Percentiles rank a stretch among this genome's conserved stretches.
phyloP scores from a whole-genome alignment of 495 filamentous ascomycete species.

The Penicillium bovifimosum region DNA sequence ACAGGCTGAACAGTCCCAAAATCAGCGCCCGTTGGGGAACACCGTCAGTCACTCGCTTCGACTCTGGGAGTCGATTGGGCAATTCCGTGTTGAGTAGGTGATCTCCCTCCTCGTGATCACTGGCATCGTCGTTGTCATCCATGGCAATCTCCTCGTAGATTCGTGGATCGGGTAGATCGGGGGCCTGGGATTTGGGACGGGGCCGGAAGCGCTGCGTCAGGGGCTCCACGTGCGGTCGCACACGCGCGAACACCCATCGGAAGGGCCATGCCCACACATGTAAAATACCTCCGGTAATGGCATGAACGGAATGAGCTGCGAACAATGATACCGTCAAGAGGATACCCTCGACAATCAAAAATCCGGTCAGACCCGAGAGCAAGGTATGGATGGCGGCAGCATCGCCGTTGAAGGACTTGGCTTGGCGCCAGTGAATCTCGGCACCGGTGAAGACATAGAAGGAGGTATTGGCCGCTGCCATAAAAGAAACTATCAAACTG shows the following conservation, averaged over 20 bases:
- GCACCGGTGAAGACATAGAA: slow-evolving; percentile 37
- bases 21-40: slow-evolving; percentile 17
- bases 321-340: slow-evolving; percentile 26
- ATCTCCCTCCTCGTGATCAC: slow-evolving; percentile 26
- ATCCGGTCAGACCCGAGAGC: slow-evolving; percentile 34
- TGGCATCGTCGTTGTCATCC: slow-evolving; percentile 26
- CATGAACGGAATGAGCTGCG: slow-evolving; percentile 20
- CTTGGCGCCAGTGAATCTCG: slow-evolving; percentile 41
- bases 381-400: slow-evolving; percentile 34
- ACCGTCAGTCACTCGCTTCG: slow-evolving; percentile 12
- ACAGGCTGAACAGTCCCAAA: slow-evolving; percentile 13
- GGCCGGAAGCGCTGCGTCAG: slow-evolving; percentile 5
- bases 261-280: slow-evolving; percentile 30
- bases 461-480: slow-evolving; percentile 34
- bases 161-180: slow-evolving; percentile 23
- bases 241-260: slow-evolving; percentile 15
- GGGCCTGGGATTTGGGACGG: slow-evolving; percentile 4
- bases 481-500: slow-evolving; percentile 33
- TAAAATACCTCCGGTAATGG: slow-evolving; percentile 24
- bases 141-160: slow-evolving; percentile 29
- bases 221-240: slow-evolving; percentile 10
- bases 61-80: slow-evolving; percentile 1
- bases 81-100: slow-evolving; percentile 8
- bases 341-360: slow-evolving; percentile 31
- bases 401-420: slow-evolving; percentile 31